Base-by-base conservation (phyloP, 768 basidiomycete species). In the Postia placenta region DNA sequence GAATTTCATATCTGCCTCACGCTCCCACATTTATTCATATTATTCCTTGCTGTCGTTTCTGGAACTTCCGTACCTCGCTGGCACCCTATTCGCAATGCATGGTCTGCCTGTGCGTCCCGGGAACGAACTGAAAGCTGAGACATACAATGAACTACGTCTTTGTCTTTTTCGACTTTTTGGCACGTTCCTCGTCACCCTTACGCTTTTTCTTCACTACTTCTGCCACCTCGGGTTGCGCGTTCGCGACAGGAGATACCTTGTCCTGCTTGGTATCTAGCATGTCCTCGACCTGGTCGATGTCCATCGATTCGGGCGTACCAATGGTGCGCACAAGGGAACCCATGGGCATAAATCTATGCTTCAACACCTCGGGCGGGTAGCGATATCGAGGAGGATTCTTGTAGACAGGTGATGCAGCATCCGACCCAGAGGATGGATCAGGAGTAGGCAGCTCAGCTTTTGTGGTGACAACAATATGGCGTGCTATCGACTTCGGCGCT, bases 401-500 rank as follows among this genome's bases (percentile, higher is more conserved):
- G 47, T 70, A 66, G 3, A 55, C 39, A 1, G 59, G 55, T n/a
- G 68, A 53, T 2, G 52, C 28, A 2, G 58, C 23, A 1, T 55
- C 52, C 9, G 63, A 51, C 2, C 42, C 35, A 2, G 52, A 27
- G 11, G 54, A 45, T 3, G 53, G 49, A n/a, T 51, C 51, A 1
- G 60, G 68, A 19, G 49, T 60, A 5, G 50, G 68, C 42, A 54
- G 57, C 0, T 68, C 61, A 1, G 78, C 65, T 56, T 73, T 77
- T 1, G 82, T 75, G 14, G 78, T 67, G 17, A 89, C 47, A 7
- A 87, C 72, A 7, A 89, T 56, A 54, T 78, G 82, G 0, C 74
- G 75, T 0, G 83, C 58, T 14, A 85, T 75, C 0, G 73, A 69
- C 60, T 76, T 79, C 2, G 85, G 79, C 25, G 81, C 85, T 85